Evolutionary conservation across 306 rosid genomes (phyloP), one percentile per base, ranked within the genome.

Genomic region (Quercus berberidifolia): DNA sequence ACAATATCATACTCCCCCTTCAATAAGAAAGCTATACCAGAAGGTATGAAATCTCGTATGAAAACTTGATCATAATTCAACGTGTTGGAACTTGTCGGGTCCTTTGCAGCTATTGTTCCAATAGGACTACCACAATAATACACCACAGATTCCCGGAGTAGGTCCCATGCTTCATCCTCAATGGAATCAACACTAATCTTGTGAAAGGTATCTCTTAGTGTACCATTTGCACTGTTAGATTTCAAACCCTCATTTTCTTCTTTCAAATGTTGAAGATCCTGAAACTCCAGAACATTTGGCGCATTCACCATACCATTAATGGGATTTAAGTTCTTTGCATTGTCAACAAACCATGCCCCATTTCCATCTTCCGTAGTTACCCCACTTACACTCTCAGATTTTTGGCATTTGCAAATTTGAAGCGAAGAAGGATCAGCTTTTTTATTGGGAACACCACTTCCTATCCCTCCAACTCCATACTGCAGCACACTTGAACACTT

Each of bases 11-110:
- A 85, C 83, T 93, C 96, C 68, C 92, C 97, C 88, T 93, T 93
- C 87, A 93, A 80, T 15, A 93, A 84, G 91, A 93, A 93, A 58
- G 96, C 97, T 41, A 93, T 85, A 69, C 96, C 97, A 72, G 94
- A 91, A 85, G 97, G 97, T 88, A 93, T 87, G 83, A 93, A 93
- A 86, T 93, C 97, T 21, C 96, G 96, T 75, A 93, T 89, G 74
- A 93, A 93, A 83, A 93, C 96, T 75, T 93, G 97, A 79, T 93
- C 97, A 80, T 93, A 93, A 84, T 93, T 93, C 85, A 91, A 87
- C 67, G 77, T 83, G 83, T 73, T 89, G 77, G 96, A 81, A 78
- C 76, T 89, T 18, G 89, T 91, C 49, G 94, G 91, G 81, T 93
- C 97, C 69, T 78, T 87, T 52, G 97, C 96, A 25, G 96, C 97